These are phyloP conservation scores for Ajuga chamaepitys DNA, from an alignment of 257 asterid species.

Conservation along the genomic window DNA sequence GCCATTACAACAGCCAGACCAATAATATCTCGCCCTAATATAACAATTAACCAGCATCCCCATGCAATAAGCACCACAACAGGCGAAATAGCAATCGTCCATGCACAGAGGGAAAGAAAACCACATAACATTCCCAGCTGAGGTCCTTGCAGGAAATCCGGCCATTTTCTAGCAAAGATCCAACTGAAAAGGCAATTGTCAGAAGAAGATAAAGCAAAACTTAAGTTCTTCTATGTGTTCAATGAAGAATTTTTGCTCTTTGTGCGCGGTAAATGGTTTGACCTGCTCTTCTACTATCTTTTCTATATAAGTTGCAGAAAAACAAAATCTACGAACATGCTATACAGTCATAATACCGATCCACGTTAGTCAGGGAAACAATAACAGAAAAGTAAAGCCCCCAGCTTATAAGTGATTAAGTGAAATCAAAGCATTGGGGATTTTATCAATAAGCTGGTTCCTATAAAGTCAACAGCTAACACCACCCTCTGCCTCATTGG, in stretches of 20 bases:
- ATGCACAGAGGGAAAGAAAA: slow-evolving; percentile 66
- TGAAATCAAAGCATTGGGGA: neutral
- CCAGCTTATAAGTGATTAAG: neutral
- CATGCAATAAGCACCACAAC: slow-evolving; percentile 68
- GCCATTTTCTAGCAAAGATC: slow-evolving; percentile 99
- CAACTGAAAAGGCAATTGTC: slow-evolving; percentile 54
- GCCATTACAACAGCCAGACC: slow-evolving; percentile 99
- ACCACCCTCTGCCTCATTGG: neutral
- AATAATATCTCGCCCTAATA: slow-evolving; percentile 87
- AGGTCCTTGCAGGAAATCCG: slow-evolving; percentile 73
- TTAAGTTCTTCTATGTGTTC: neutral
- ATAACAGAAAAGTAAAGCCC: neutral
- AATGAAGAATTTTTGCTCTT: neutral
- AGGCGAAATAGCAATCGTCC: slow-evolving; percentile 88
- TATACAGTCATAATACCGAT: neutral
- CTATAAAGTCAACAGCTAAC: neutral
- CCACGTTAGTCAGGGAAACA: neutral
- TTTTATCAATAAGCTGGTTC: neutral
- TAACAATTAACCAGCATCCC: slow-evolving; percentile 93
- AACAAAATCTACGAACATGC: neutral
- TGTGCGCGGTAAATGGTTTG: neutral
- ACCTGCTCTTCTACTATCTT: neutral
- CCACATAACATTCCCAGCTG: slow-evolving; percentile 81
- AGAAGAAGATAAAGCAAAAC: slow-evolving; percentile 13
- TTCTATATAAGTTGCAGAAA: neutral